Evolutionary conservation across 2,329 filamentous ascomycete species (phyloP).

Genomic region (Monilinia vaccinii-corymbosi): DNA sequence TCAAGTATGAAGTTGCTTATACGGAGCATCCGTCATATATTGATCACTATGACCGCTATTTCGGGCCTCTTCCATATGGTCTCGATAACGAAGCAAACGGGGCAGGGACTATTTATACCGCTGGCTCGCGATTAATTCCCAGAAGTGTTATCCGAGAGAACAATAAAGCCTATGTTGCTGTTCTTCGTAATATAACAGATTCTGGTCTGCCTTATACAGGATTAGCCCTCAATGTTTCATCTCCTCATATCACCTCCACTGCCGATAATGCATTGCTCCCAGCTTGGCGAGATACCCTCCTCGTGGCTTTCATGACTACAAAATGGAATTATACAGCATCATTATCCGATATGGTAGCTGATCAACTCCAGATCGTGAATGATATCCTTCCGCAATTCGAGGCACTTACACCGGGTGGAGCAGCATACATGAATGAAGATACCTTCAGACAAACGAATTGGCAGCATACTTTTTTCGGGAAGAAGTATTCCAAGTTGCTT

Average conservation of each 20-base stretch:
- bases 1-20: constrained; percentile 27
- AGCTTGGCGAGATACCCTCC: constrained; percentile 33
- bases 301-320: constrained; percentile 28
- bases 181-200: constrained; percentile 29
- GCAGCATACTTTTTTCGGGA: constrained; percentile 38
- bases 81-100: constrained; percentile 9
- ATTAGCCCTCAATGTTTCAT: constrained; percentile 28
- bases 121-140: constrained; percentile 37
- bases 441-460: constrained; percentile 37
- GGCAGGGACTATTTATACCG: constrained; percentile 22
- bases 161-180: constrained; percentile 17
- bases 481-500: constrained; percentile 35
- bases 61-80: constrained; percentile 26
- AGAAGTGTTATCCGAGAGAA: constrained; percentile 28
- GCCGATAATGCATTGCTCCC: constrained; percentile 34
- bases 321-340: constrained; percentile 30
- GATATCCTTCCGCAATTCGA: constrained; percentile 29
- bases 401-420: constrained; percentile 34
- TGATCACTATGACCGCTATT: constrained; percentile 29
- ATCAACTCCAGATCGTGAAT: constrained; percentile 28
- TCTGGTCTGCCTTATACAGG: constrained; percentile 29
- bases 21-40: constrained; percentile 19
- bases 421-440: constrained; percentile 44
- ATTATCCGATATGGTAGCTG: constrained; percentile 25
- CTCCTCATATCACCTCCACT: constrained; percentile 10